Base-by-base conservation (phyloP, 192 early-diverging fungal species). In the Paraglomus brasilianum region DNA sequence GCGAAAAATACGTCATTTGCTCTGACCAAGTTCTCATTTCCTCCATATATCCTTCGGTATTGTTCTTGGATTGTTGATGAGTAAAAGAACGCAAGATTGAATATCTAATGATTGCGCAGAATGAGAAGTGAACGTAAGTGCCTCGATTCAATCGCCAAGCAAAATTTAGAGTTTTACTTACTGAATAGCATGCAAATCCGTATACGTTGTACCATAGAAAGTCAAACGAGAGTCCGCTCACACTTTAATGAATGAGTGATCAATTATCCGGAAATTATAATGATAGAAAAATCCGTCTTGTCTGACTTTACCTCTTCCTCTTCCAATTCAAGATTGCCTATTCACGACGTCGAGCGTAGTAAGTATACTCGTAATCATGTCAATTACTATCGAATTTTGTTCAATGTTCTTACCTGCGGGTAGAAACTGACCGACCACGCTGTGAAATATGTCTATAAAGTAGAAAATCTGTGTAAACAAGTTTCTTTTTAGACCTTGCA, bases 401-500 rank as follows among this genome's bases (percentile, higher is more conserved):
- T 30, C n/a, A n/a, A n/a, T n/a, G n/a, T n/a, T 30, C 30, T 30
- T 30, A 30, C 30, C 65, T 95, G 93, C 5, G 93, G 93, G 73
- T 95, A 97, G 71, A 97, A 97, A 72, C 85, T 88, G 30, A 91
- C 78, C 0, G 89, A 92, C 95, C 95, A 97, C 22, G 93, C 89
- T 6, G 84, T 51, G 73, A 94, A 92, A 78, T 94, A 95, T 4
- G 64, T 51, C 78, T 73, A 72, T 19, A 66, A 50, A 66, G 30
- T 30, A 30, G 30, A 30, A 30, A 30, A 30, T 30, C 30, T 1
- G 30, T 30, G 30, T 2, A 30, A 30, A 30, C 1, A 30, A 30
- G 30, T 30, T 30, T 30, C 1, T 30, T 30, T 30, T 30, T 30
- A 30, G 30, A 30, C 3, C 30, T 30, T 30, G 1, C 30, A 30